Evolutionary conservation across 192 early-diverging fungal species (phyloP).

Genomic region (Linnemannia exigua): DNA sequence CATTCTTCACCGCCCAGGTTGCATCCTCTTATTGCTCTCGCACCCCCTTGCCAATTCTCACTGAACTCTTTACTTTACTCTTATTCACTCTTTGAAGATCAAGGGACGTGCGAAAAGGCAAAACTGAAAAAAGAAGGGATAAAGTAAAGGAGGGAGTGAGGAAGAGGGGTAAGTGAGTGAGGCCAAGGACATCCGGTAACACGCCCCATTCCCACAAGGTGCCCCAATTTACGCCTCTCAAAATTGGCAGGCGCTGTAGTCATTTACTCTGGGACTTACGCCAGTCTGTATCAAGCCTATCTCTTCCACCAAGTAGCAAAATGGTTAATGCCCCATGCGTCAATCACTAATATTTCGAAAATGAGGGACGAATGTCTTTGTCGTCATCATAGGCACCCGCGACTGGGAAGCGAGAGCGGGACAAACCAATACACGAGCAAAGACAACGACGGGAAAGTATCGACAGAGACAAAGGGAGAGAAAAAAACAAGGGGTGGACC

Average conservation of each 20-base stretch:
- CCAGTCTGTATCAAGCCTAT: background rate
- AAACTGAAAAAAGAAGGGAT: background rate
- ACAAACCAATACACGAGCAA: background rate
- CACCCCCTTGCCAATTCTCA: background rate
- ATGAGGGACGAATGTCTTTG: background rate
- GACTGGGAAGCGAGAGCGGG: background rate
- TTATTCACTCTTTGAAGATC: background rate
- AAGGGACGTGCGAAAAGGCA: no score
- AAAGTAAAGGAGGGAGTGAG: background rate
- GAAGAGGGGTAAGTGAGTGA: background rate
- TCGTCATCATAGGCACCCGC: background rate
- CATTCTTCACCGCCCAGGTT: background rate
- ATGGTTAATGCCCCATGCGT: background rate
- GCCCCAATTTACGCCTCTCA: background rate
- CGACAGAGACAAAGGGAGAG: background rate
- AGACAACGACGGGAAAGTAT: background rate
- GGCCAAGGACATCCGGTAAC: background rate
- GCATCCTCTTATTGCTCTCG: background rate
- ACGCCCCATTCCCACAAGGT: background rate
- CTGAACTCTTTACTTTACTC: background rate
- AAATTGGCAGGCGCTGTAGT: background rate
- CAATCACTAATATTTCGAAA: background rate
- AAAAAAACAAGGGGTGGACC: constrained; percentile 35
- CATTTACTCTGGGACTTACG: background rate
- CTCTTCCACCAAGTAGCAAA: background rate